Evolutionary conservation across 148 eudicot species (phyloP).

Genomic region (Rheum nobile): DNA sequence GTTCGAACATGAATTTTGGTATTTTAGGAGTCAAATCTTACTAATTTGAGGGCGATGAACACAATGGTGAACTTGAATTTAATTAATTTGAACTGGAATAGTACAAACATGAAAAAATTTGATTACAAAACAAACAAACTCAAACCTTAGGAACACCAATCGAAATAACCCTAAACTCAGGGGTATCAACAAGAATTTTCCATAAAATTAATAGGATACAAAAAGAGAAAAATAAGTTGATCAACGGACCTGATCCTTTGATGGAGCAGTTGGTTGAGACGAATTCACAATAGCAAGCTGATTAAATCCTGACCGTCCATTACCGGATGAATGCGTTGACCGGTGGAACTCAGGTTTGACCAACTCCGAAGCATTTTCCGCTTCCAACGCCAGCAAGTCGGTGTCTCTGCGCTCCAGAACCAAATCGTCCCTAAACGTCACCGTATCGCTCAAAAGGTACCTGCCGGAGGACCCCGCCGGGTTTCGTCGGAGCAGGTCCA

Average conservation of each 20-base stretch:
- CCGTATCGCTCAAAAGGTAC: slow-evolving; percentile 44
- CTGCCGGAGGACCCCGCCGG: slow-evolving; percentile 30
- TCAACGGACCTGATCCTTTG: background rate
- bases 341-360: slow-evolving; percentile 2
- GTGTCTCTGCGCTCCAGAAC: background rate
- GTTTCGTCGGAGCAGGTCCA: background rate
- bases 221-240: background rate
- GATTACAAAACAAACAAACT: too few relatives aligned
- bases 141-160: too few relatives aligned
- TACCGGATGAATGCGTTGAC: background rate
- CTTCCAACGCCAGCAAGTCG: slow-evolving; percentile 8
- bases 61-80: too few relatives aligned
- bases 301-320: slow-evolving; percentile 4
- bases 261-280: background rate
- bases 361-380: slow-evolving; percentile 8
- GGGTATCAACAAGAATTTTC: too few relatives aligned
- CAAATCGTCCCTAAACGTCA: slow-evolving; percentile 6
- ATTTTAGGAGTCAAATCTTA: too few relatives aligned
- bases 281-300: background rate
- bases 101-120: too few relatives aligned
- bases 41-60: too few relatives aligned
- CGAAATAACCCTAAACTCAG: too few relatives aligned
- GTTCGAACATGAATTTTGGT: too few relatives aligned
- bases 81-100: too few relatives aligned
- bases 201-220: too few relatives aligned